phyloP scores from a whole-genome alignment of 495 filamentous ascomycete genomes.

The Penicillium antarcticum region DNA sequence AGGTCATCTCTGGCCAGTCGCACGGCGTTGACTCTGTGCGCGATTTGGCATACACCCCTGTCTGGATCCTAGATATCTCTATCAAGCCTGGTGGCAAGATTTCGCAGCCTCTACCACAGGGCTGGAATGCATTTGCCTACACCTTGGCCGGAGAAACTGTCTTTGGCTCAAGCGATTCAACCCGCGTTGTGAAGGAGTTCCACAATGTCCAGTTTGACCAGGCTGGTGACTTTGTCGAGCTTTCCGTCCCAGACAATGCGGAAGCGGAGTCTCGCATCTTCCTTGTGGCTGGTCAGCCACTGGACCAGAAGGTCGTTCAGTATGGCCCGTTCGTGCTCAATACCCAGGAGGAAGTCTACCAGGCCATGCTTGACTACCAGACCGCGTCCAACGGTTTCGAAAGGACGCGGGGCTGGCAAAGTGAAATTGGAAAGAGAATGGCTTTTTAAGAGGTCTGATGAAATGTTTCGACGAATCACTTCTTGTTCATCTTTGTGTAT shows the following conservation, averaged over 20 bases:
- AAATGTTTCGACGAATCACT: not conserved
- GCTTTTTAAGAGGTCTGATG: slow-evolving; percentile 21
- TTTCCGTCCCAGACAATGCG: slow-evolving; percentile 65
- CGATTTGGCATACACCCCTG: slow-evolving; percentile 90
- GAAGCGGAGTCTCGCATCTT: slow-evolving; percentile 67
- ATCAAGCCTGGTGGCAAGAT: slow-evolving; percentile 75
- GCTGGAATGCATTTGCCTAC: slow-evolving; percentile 93
- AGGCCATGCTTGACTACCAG: slow-evolving; percentile 89
- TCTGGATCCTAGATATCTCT: slow-evolving; percentile 88
- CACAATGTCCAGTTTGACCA: slow-evolving; percentile 91
- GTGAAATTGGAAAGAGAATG: slow-evolving; percentile 92
- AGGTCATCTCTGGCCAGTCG: slow-evolving; percentile 82
- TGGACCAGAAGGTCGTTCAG: slow-evolving; percentile 92
- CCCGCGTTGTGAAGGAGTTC: slow-evolving; percentile 61
- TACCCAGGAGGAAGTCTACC: slow-evolving; percentile 78
- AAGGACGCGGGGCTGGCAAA: slow-evolving; percentile 75
- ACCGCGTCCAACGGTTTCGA: slow-evolving; percentile 87
- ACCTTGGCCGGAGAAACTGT: slow-evolving; percentile 65
- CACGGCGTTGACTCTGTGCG: slow-evolving; percentile 82
- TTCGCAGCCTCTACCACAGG: slow-evolving; percentile 67
- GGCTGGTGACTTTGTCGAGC: slow-evolving; percentile 68
- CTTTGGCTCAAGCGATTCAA: slow-evolving; percentile 59
- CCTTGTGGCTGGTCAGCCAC: slow-evolving; percentile 77
- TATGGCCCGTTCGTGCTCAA: slow-evolving; percentile 94
- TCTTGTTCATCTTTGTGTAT: slow-evolving; percentile 1